phyloP scores from a whole-genome alignment of 441 rosid genomes.

The Dalechampia spathulata region DNA sequence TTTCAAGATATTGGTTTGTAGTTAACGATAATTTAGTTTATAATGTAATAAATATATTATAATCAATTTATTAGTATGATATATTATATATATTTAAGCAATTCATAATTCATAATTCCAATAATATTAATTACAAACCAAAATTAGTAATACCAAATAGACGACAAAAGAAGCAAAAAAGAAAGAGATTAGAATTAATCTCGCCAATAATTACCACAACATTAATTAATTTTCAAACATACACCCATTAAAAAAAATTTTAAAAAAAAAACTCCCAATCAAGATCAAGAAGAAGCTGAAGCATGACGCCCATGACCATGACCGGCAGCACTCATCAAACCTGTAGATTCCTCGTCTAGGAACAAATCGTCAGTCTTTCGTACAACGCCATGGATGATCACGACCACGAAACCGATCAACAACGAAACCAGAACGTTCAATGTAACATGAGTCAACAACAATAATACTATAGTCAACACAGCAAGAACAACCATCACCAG shows the following conservation, averaged over 20 bases:
- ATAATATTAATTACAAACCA: not conserved
- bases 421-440: conserved; percentile 47
- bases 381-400: conserved; percentile 34
- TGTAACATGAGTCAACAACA: conserved; percentile 42
- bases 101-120: too few species aligned
- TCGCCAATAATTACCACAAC: not conserved
- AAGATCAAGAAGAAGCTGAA: conserved; percentile 3
- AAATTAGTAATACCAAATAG: not conserved
- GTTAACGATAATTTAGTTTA: too few species aligned
- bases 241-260: not conserved
- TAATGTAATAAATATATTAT: too few species aligned
- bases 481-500: conserved; percentile 31
- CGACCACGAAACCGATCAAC: conserved; percentile 29
- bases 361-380: conserved; percentile 47
- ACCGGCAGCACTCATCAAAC: conserved; percentile 18
- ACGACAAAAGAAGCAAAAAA: not conserved
- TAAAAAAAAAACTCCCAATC: not conserved
- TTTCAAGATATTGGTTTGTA: too few species aligned
- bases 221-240: not conserved
- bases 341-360: conserved; percentile 25
- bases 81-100: too few species aligned
- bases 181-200: conserved; percentile 2
- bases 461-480: conserved; percentile 35
- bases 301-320: too few species aligned
- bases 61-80: too few species aligned